These are phyloP conservation scores for Penicillium sp. DNA, from an alignment of 2,329 filamentous ascomycete species.

Conservation along the genomic window DNA sequence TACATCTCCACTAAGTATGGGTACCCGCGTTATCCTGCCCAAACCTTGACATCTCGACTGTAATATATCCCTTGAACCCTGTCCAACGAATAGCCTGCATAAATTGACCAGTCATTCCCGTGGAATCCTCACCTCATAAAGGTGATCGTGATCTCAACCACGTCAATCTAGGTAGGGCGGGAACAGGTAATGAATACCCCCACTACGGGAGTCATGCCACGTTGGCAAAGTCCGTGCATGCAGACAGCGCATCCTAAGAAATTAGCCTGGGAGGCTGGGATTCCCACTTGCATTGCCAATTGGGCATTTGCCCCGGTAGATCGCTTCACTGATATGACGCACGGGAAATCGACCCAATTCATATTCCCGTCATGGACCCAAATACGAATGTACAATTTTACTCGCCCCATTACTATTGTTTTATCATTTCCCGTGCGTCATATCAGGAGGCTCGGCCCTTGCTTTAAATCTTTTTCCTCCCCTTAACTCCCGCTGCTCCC, in stretches of 20 bases:
- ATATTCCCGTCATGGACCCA: no score
- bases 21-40: background rate
- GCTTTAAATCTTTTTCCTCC: background rate
- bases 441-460: slow-evolving; percentile 11
- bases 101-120: background rate
- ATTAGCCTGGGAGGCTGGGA: background rate
- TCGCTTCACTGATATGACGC: no score
- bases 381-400: background rate
- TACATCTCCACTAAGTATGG: slow-evolving; percentile 1
- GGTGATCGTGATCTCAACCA: background rate
- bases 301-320: background rate
- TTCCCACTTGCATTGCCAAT: background rate
- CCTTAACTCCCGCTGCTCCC: background rate
- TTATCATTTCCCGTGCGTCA: slow-evolving; percentile 12
- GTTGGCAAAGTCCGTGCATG: slow-evolving; percentile 2
- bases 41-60: background rate
- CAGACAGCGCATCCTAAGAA: slow-evolving; percentile 3
- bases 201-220: background rate
- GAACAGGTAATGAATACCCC: background rate
- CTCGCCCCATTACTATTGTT: background rate
- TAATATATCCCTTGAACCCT: background rate
- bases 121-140: background rate
- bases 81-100: background rate
- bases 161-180: background rate
- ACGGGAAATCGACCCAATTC: no score